Evolutionary conservation across 192 early-diverging fungal species (phyloP), one percentile per base, ranked within the genome.

Genomic region (Coemansia sp.): DNA sequence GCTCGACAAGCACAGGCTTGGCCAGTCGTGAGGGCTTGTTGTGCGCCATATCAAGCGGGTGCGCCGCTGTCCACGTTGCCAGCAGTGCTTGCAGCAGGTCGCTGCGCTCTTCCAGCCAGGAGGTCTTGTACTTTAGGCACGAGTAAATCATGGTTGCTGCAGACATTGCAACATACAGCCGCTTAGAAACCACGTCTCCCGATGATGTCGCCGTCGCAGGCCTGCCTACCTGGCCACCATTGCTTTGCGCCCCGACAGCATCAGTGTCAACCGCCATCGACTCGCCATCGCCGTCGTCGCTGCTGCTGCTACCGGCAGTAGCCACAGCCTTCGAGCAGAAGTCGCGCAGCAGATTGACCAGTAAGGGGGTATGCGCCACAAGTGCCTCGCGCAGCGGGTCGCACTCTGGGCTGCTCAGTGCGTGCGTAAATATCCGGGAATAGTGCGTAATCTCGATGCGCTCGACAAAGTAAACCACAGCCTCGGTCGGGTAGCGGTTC

Each of bases 401-500:
- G 54, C 76, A 69, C 34, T 66, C 62, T 0, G 62, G 55, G 21
- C 67, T 60, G 63, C 59, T 49, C 6, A 79, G 57, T 15, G 76
- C 76, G 33, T 79, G 76, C 8, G 84, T 74, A 63, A 93, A 93
- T 13, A 93, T 57, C 15, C 83, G 83, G 24, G 78, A 83, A 55
- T 83, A 80, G 27, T 80, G 80, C 8, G 80, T 67, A 47, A 85
- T 78, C 15, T 76, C 69, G 22, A 93, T 57, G n/a, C 82, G 83
- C 34, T 89, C 83, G 21, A 86, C 81, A 59, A 99, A 98, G 62
- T 91, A 95, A 5, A 82, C 84, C 7, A 94, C 83, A 3, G 93
- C 80, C 53, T 99, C 94, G 6, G 82, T 62, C 7, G 89, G 80
- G 64, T 99, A 98, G 15, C 90, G 80, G 61, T 94, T 97, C 49